These are phyloP conservation scores for Boletus vinaceobasis DNA, from an alignment of 768 basidiomycete species.

Conservation along the genomic window DNA sequence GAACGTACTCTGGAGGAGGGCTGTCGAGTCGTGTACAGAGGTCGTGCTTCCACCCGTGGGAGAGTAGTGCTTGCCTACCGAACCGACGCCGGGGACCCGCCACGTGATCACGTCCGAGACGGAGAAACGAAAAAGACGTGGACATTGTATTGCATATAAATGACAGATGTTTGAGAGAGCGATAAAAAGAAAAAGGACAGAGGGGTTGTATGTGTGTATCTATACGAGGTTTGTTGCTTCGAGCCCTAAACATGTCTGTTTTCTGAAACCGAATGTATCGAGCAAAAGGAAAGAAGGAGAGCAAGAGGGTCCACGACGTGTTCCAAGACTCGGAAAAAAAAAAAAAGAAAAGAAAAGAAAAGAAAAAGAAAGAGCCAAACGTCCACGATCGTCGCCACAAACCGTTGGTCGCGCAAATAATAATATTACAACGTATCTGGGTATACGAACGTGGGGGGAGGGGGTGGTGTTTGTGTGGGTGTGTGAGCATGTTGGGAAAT, in stretches of 20 bases:
- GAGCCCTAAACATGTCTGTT: not conserved
- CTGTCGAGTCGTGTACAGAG: slow-evolving; percentile 34
- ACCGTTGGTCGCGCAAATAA: slow-evolving; percentile 15
- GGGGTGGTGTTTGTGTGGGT: not conserved
- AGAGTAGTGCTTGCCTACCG: no score
- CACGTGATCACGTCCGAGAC: no score
- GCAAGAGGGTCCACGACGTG: not conserved
- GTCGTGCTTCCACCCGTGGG: slow-evolving; percentile 15
- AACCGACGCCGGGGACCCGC: no score
- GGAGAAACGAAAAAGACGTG: no score
- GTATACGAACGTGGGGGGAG: slow-evolving; percentile 26
- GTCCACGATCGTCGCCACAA: not conserved
- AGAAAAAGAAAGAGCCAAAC: not conserved
- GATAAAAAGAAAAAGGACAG: no score
- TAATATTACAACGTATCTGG: slow-evolving; percentile 39
- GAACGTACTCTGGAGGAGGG: slow-evolving; percentile 51
- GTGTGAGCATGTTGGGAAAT: not conserved
- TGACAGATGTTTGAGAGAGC: no score
- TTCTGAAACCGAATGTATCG: not conserved
- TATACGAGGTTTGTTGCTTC: no score
- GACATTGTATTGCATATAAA: no score
- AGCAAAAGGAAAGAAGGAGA: not conserved
- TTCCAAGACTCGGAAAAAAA: not conserved
- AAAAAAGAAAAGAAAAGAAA: no score
- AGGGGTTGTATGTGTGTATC: no score